Evolutionary conservation across 768 basidiomycete genomes (phyloP), one percentile per base, ranked within the genome.

Genomic region (Russula vinacea): DNA sequence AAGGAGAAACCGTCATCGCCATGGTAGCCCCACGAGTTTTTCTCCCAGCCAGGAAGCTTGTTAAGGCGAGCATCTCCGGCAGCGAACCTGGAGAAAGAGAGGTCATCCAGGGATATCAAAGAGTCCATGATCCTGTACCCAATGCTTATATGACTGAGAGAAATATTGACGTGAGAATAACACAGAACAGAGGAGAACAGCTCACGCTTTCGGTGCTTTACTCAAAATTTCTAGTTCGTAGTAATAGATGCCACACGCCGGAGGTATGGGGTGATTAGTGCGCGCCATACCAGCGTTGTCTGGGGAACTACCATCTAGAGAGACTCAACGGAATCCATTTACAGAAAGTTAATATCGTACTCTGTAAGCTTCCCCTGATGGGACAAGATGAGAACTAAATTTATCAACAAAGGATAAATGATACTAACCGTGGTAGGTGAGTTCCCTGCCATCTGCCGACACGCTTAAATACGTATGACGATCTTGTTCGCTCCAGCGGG

Each of bases 181-280:
- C 13, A 40, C 32, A 62, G 52, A 49, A 61, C 37, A 22, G 14
- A 60, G 16, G 58, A 62, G 29, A 44, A 52, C 14, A 64, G 76
- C 84, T 72, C 69, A 88, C 93, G 91, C 93, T 74, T 89, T 90
- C 49, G 83, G 79, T 13, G 90, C 89, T 71, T 90, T 90, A 72
- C 89, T 85, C 7, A 89, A 73, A 52, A 98, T 84, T 70, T 90
- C 85, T 6, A 94, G 85, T 77, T 99, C 96, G 72, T 88, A 99
- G 74, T 98, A 99, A 72, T 92, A 96, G 60, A 98, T 86, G 26
- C 95, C 97, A 69, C 90, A 90, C 13, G 88, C 86, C 0, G 87
- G 80, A 2, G 95, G 95, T 54, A 96, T 88, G 1, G 88, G 83
- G 67, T 84, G 77, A 50, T 83, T 83, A 0, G 95, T 86, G 56